Conservation (phyloP, 257 asterid species). For the Fraxinus pennsylvanica region DNA sequence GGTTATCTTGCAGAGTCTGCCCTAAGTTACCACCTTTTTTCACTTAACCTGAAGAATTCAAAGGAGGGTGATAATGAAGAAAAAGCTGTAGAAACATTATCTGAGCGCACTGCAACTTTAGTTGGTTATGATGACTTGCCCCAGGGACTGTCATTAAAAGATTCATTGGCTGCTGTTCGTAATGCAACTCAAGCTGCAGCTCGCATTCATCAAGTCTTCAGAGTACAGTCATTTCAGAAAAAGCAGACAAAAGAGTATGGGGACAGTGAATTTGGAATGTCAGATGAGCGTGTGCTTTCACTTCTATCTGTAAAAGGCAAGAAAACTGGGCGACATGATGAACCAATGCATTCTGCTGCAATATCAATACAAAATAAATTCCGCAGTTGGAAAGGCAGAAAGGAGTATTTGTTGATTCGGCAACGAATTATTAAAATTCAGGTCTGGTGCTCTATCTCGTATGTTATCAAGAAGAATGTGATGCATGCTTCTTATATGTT, state of each 20-base stretch:
- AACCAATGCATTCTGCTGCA: constrained; percentile 77
- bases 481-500: constrained; percentile 5
- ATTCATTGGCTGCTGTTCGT: constrained; percentile 87
- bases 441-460: constrained; percentile 39
- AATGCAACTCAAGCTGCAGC: constrained; percentile 99
- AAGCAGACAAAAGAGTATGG: constrained; percentile 66
- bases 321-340: constrained; percentile 57
- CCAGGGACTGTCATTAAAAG: constrained; percentile 71
- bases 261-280: constrained; percentile 55
- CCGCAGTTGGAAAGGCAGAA: constrained; percentile 94
- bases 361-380: constrained; percentile 80
- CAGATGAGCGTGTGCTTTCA: constrained; percentile 73
- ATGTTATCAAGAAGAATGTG: constrained; percentile 7
- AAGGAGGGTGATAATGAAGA: constrained; percentile 39
- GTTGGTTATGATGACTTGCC: constrained; percentile 55
- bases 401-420: constrained; percentile 64
- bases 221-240: constrained; percentile 87
- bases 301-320: constrained; percentile 57
- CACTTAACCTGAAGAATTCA: constrained; percentile 58
- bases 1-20: constrained; percentile 84
- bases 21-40: constrained; percentile 60
- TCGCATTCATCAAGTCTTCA: constrained; percentile 82
- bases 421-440: constrained; percentile 82
- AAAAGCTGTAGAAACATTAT: constrained; percentile 60
- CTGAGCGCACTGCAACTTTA: constrained; percentile 73